Evolutionary conservation across 2,329 filamentous ascomycete species (phyloP), one percentile per base, ranked within the genome.

Genomic region (Colletotrichum lindemuthianum): DNA sequence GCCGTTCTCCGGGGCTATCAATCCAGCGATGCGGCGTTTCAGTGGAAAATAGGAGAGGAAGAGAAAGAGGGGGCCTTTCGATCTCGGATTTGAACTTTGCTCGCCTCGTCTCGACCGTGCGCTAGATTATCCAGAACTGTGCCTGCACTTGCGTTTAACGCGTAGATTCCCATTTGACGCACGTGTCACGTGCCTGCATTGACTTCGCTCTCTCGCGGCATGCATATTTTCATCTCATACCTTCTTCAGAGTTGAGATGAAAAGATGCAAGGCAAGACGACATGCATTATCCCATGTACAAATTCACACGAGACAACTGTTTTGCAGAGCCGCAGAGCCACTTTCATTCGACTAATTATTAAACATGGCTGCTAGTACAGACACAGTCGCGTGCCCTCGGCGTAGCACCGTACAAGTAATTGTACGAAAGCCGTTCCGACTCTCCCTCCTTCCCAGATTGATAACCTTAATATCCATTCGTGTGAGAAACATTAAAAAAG

Each of bases 1-100:
- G 39, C 52, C 11, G 39, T 65, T 55, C 61, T 65, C 61, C 61
- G 61, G 50, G 44, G 61, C 24, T 24, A 24, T 40, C 60, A 60
- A 48, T 60, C 15, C 47, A 44, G 50, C 45, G 44, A 50, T 45
- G 44, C 60, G 39, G 60, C 60, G 56, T 44, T 60, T 48, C 56
- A 54, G 60, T 52, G 39, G 59, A 24, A 34, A 40, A 24, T 43
- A 34, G 54, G 44, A 55, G 24, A 24, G 5, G 24, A 24, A 24
- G 24, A 24, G 24, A 24, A 24, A 24, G 24, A 24, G 24, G 24
- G 56, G 32, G 47, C n/a, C 44, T 44, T n/a, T 44, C 44, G 45
- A 60, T 50, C 56, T 60, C 60, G 56, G 60, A 64, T 44, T 55
- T 50, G 56, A 24, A 50, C 39, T 24, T 24, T 54, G 56, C 37